These are phyloP conservation scores for Atkinsonella texensis DNA, from an alignment of 2,329 filamentous ascomycete genomes.

Conservation along the genomic window DNA sequence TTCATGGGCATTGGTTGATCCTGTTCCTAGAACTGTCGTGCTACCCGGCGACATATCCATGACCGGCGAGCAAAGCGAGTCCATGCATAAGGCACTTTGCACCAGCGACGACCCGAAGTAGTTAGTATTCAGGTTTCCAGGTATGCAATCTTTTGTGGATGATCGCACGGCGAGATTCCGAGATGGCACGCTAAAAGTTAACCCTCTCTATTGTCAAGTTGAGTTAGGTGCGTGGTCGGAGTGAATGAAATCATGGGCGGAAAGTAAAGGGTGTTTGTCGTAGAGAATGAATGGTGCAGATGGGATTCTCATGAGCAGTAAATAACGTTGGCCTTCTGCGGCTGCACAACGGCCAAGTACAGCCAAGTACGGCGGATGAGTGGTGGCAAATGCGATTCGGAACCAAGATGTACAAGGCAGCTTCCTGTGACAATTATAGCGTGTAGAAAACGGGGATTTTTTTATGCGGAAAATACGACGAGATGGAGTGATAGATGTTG, in stretches of 20 bases:
- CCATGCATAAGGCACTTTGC: background rate
- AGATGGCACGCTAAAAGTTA: background rate
- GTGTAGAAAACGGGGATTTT: too few species aligned
- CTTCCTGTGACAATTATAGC: too few species aligned
- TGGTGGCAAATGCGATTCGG: too few species aligned
- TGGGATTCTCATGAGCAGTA: background rate
- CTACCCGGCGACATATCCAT: constrained; percentile 5
- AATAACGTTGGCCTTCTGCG: background rate
- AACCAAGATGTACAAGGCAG: too few species aligned
- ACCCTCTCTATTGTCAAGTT: background rate
- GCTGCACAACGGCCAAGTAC: background rate
- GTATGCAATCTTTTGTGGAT: background rate
- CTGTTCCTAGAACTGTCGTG: background rate
- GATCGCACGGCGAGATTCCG: background rate
- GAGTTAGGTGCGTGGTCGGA: background rate
- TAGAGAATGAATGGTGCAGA: background rate
- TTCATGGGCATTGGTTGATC: background rate
- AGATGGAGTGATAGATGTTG: too few species aligned
- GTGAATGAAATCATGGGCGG: background rate
- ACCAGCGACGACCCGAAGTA: background rate
- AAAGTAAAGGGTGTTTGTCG: background rate
- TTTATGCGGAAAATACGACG: too few species aligned
- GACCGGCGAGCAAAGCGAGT: constrained; percentile 3
- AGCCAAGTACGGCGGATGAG: background rate
- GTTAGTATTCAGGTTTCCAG: background rate